Base-by-base conservation (phyloP, 2,329 filamentous ascomycete genomes). In the Coccinonectria pachysandricola region DNA sequence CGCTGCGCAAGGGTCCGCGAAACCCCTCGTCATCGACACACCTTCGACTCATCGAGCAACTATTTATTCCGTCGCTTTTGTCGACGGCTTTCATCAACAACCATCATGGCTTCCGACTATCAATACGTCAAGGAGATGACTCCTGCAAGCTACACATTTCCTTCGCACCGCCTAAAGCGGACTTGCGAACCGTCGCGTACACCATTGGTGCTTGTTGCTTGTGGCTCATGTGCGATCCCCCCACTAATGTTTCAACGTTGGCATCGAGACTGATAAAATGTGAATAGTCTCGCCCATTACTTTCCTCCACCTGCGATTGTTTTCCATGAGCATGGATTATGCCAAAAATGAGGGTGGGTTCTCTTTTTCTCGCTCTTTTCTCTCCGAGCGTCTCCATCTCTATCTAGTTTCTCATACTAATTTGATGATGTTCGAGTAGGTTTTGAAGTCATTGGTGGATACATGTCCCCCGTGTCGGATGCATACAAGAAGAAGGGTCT, bases 391-490 rank as follows among this genome's bases (percentile, higher is more conserved):
- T n/a, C 8, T 19, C 11, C 20, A n/a, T n/a, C n/a, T n/a, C n/a
- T n/a, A n/a, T n/a, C n/a, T n/a, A n/a, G 7, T 15, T 30, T 13
- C 19, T 7, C 19, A 13, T 11, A 27, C 24, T 30, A 16, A 27
- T 15, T 19, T 30, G n/a, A 15, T 26, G 21, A 36, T 21, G 11
- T 12, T 8, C 21, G 21, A 13, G 12, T 21, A 51, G 51, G 48
- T 27, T 95, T 81, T 50, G 86, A 95, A 53, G 74, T 95, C 17
- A 68, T 94, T 22, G 87, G 83, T 35, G 85, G 83, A 27, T 94
- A 52, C 37, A 39, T 53, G 21, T 54, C 45, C 11, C 45, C 45
- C 21, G 52, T 54, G 17, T 51, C 45, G 12, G 53, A 54, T 28
- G 48, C 42, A 7, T 59, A 59, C 39, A 49, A 49, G 26, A 58